These are phyloP conservation scores for Suillus hirtellus DNA, from an alignment of 768 basidiomycete genomes.

Conservation along the genomic window DNA sequence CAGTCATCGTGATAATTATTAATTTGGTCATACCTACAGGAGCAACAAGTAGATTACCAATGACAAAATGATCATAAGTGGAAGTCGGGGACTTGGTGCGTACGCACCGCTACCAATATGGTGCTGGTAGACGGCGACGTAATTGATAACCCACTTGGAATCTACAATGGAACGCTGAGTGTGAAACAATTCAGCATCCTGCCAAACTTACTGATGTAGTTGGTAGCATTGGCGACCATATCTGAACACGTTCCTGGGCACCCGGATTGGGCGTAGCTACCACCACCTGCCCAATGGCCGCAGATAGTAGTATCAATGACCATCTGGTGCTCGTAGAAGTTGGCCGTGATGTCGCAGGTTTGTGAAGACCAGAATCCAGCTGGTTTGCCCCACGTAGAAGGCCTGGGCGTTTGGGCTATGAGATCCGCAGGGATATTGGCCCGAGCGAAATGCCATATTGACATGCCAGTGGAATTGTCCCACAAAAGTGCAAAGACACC, in stretches of 20 bases:
- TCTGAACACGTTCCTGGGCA: conserved; percentile 46
- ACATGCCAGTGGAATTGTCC: conserved; percentile 47
- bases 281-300: conserved; percentile 29
- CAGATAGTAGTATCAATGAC: conserved; percentile 40
- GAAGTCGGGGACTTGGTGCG: no score
- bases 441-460: conserved; percentile 58
- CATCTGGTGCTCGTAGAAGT: conserved; percentile 53
- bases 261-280: conserved; percentile 26
- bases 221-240: conserved; percentile 53
- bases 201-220: conserved; percentile 47
- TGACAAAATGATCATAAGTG: no score
- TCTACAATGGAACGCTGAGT: conserved; percentile 30
- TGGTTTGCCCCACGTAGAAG: conserved; percentile 53
- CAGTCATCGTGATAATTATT: no score
- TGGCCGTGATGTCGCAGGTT: conserved; percentile 47
- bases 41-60: no score
- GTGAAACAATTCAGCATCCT: neutral
- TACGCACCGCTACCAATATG: no score
- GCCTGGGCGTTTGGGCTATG: conserved; percentile 42
- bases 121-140: conserved; percentile 52
- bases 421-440: conserved; percentile 53
- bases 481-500: conserved; percentile 59
- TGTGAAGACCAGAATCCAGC: conserved; percentile 50
- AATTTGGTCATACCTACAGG: no score
- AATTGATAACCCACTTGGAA: conserved; percentile 59